Evolutionary conservation across 176 grass and related monocot species (phyloP).

Genomic region (Elaeis guineensis): DNA sequence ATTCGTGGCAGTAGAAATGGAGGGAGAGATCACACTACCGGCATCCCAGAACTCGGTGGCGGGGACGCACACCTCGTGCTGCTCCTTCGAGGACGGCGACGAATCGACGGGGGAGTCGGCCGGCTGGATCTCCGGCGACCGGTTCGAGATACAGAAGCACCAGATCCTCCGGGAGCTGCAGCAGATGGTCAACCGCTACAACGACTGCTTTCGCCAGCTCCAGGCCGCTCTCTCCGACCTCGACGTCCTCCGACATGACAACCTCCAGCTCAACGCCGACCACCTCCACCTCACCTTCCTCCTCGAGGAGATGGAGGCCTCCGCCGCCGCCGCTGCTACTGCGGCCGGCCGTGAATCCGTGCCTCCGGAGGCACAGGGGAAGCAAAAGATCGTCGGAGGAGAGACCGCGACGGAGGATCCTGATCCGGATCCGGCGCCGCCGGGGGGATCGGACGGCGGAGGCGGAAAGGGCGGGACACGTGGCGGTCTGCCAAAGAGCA

Average conservation of each 20-base stretch:
- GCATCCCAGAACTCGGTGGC: too few species aligned
- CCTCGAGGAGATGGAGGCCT: slow-evolving; percentile 35
- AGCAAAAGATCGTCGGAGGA: slow-evolving; percentile 17
- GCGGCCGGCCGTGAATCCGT: neutral
- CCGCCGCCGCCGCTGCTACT: neutral
- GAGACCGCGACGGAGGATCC: neutral
- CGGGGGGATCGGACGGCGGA: slow-evolving; percentile 12
- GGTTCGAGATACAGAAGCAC: slow-evolving; percentile 34
- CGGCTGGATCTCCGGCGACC: slow-evolving; percentile 15
- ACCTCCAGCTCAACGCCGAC: slow-evolving; percentile 40
- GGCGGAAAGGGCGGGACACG: slow-evolving; percentile 25
- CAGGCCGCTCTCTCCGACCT: slow-evolving; percentile 30
- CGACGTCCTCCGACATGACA: slow-evolving; percentile 45
- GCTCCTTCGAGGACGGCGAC: too few species aligned
- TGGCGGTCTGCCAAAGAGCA: slow-evolving; percentile 47
- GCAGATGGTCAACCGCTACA: slow-evolving; percentile 53
- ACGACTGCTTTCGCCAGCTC: slow-evolving; percentile 52
- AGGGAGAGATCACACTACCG: too few species aligned
- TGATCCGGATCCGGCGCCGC: slow-evolving; percentile 16
- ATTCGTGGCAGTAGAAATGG: too few species aligned
- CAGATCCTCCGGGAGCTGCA: slow-evolving; percentile 37
- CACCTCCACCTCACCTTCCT: slow-evolving; percentile 53
- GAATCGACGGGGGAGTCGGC: neutral
- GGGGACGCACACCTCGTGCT: too few species aligned
- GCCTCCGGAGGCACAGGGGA: neutral